A percentile compares a stretch with the other conserved stretches of the same genome.
Evolutionary conservation across 306 rosid species (phyloP).

Genomic region (Phaseolus lunatus): DNA sequence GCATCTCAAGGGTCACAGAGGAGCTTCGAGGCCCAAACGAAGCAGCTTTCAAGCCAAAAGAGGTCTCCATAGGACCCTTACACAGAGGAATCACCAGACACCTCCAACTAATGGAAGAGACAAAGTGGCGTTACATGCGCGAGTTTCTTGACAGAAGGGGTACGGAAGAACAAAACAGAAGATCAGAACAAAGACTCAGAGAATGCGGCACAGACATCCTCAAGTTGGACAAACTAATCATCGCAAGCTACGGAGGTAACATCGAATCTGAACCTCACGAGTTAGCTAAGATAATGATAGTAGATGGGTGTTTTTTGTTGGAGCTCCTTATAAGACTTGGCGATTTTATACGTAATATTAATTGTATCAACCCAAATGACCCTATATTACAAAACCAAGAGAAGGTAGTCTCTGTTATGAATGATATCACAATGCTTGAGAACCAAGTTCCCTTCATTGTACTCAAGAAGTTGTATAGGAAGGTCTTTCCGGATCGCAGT

Average conservation of each 20-base stretch:
- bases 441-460: conserved; percentile 50
- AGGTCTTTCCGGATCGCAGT: background rate
- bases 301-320: conserved; percentile 55
- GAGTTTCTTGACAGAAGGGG: conserved; percentile 1
- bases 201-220: background rate
- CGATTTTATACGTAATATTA: background rate
- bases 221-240: background rate
- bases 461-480: conserved; percentile 34
- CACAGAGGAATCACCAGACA: conserved; percentile 31
- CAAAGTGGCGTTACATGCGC: conserved; percentile 45
- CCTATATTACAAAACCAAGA: background rate
- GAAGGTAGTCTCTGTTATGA: conserved; percentile 9
- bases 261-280: conserved; percentile 29
- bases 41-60: conserved; percentile 37
- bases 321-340: conserved; percentile 42
- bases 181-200: background rate
- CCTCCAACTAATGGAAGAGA: conserved; percentile 36
- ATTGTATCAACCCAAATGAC: background rate
- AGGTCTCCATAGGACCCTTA: conserved; percentile 44
- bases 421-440: conserved; percentile 47
- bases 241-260: conserved; percentile 39
- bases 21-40: conserved; percentile 21
- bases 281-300: conserved; percentile 45
- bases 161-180: background rate
- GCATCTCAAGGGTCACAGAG: conserved; percentile 38